phyloP scores from a whole-genome alignment of 306 rosid genomes.

The Hippophae rhamnoides region DNA sequence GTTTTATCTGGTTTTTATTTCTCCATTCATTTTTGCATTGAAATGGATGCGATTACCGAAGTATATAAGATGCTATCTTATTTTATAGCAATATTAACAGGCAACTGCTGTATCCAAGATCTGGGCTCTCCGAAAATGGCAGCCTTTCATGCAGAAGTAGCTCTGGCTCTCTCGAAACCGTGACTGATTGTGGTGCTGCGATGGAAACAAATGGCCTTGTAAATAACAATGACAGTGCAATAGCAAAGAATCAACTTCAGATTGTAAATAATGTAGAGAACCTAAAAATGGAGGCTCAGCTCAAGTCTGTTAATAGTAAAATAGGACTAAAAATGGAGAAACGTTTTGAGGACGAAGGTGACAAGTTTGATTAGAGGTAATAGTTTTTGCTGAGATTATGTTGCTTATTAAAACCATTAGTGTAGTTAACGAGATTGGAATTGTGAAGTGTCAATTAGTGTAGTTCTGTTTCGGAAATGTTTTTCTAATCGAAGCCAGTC shows the following conservation, averaged over 20 bases:
- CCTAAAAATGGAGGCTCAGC: constrained; percentile 55
- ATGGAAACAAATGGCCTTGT: constrained; percentile 39
- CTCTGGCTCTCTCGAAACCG: constrained; percentile 30
- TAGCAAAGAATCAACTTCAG: constrained; percentile 48
- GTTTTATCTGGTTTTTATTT: no score
- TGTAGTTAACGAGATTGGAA: constrained; percentile 3
- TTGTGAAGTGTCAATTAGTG: background rate
- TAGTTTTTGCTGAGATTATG: constrained; percentile 4
- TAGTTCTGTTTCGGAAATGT: no score
- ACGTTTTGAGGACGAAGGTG: constrained; percentile 46
- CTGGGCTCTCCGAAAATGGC: constrained; percentile 35
- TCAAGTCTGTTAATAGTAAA: constrained; percentile 74
- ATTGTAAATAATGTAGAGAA: constrained; percentile 79
- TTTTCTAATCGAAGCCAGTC: no score
- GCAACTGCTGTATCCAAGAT: constrained; percentile 32
- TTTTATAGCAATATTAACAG: constrained; percentile 32
- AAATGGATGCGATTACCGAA: background rate
- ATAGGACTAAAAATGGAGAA: constrained; percentile 61
- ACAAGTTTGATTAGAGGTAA: constrained; percentile 56
- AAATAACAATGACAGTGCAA: constrained; percentile 51
- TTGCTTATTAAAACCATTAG: background rate
- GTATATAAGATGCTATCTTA: constrained; percentile 2
- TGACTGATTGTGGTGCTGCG: constrained; percentile 20
- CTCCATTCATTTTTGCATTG: background rate
- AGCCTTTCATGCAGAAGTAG: constrained; percentile 33